Evolutionary conservation across 352 stramenopile species (phyloP), one percentile per base, ranked within the genome.

Genomic region (Pythium angustatum): DNA sequence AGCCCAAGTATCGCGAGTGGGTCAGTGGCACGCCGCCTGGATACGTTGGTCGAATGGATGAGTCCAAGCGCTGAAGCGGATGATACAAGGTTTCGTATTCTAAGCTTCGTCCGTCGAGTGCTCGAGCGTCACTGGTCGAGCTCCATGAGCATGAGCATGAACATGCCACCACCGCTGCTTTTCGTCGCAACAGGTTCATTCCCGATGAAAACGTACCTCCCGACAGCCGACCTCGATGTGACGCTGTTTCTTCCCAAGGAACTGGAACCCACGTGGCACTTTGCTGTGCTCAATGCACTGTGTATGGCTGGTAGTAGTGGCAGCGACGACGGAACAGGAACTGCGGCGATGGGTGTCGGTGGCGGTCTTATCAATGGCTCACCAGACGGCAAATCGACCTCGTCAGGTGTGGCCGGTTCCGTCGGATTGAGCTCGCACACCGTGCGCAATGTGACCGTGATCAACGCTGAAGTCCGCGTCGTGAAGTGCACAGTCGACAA

Each of bases 401-500:
- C 60, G 7, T 44, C 54, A 1, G 33, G 34, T 5, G 19, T 48
- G 2, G 53, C 62, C n/a, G 38, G n/a, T 11, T 24, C 30, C 2
- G 3, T 24, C 1, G 24, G 15, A 11, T 11, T 54, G 17, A 57
- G 64, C 5, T 55, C 57, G 22, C 58, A 90, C 56, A 90, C 82
- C 1, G 86, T 94, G 28, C 86, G 86, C 52, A 97, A 97, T 53
- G 89, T 97, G 52, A 96, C 75, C 30, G 94, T 96, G 67, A 85
- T 96, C 50, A 97, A 96, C 60, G 85, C 87, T 2, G 87, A 96
- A 54, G 85, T 95, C 44, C 82, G 87, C 17, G 84, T 93, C 14
- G 85, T 97, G 62, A 96, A 96, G 73, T 97, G 89, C 72, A 96
- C 90, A 40, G 80, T 96, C 43, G 89, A 97, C 78, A 96, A 96